Conservation (phyloP, 1,139 yeast genomes). For the Cylindricascospora bacillispora region DNA sequence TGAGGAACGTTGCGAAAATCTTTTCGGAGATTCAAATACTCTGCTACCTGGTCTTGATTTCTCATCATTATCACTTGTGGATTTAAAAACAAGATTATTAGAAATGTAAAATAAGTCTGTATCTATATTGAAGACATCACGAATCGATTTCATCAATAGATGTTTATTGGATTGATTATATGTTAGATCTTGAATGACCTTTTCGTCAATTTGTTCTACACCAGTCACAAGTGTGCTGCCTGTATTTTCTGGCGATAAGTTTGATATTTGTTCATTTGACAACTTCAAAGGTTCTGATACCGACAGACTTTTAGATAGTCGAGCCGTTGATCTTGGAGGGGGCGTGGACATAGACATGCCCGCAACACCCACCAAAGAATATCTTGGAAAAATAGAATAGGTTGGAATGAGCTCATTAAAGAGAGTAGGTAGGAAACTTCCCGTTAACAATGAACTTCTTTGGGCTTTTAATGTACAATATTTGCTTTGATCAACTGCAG, state of each 20-base stretch:
- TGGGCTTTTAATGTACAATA: conserved; percentile 15
- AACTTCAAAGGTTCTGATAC: conserved; percentile 9
- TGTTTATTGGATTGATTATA: conserved; percentile 32
- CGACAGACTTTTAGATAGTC: conserved; percentile 10
- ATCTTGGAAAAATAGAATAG: conserved; percentile 42
- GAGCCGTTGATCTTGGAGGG: conserved; percentile 12
- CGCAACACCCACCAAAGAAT: conserved; percentile 38
- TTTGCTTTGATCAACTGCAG: conserved; percentile 14
- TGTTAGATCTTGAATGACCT: conserved; percentile 20
- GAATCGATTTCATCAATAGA: conserved; percentile 37
- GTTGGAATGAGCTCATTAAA: conserved; percentile 43
- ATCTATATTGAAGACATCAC: conserved; percentile 50
- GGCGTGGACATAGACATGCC: conserved; percentile 22
- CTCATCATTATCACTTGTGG: conserved; percentile 28
- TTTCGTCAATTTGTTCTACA: conserved; percentile 25
- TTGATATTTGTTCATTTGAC: not conserved
- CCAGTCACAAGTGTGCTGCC: conserved; percentile 25
- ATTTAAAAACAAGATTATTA: conserved; percentile 43
- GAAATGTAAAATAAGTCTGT: conserved; percentile 40
- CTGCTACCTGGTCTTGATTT: conserved; percentile 34
- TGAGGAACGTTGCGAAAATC: conserved; percentile 24
- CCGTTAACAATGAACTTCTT: conserved; percentile 33
- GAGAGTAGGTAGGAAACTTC: conserved; percentile 47
- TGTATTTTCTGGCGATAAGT: not conserved
- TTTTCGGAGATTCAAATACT: conserved; percentile 34